Percentiles rank a stretch among this genome's conserved stretches.
These are phyloP conservation scores for Colletotrichum liaoningense DNA, from an alignment of 2,329 filamentous ascomycete species.

Conservation along the genomic window DNA sequence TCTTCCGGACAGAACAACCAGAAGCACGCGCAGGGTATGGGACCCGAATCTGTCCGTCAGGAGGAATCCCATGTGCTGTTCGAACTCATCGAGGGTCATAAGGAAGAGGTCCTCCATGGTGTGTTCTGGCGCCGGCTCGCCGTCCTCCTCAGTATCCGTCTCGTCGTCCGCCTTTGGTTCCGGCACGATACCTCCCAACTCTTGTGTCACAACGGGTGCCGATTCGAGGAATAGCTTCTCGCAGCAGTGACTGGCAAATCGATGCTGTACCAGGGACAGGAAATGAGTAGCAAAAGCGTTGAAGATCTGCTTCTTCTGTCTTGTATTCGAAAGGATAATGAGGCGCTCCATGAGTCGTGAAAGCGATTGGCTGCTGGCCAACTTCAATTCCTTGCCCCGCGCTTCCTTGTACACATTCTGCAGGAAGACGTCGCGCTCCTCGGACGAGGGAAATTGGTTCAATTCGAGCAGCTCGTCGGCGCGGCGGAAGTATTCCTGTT, in stretches of 20 bases:
- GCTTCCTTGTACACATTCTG: constrained; percentile 89
- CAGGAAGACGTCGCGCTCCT: constrained; percentile 79
- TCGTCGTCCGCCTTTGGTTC: constrained; percentile 57
- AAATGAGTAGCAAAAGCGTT: constrained; percentile 89
- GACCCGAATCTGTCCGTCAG: constrained; percentile 92
- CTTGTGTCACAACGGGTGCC: constrained; percentile 81
- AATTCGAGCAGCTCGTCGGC: constrained; percentile 91
- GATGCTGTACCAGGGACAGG: constrained; percentile 89
- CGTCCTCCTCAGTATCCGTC: constrained; percentile 53
- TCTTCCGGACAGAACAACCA: constrained; percentile 87
- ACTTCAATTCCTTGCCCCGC: constrained; percentile 91
- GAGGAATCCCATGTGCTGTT: constrained; percentile 83
- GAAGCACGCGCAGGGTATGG: constrained; percentile 86
- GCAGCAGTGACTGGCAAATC: constrained; percentile 97
- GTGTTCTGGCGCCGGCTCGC: constrained; percentile 62
- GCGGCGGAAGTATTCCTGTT: constrained; percentile 94
- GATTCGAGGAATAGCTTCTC: constrained; percentile 91
- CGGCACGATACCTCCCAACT: constrained; percentile 64
- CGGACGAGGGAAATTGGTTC: constrained; percentile 84
- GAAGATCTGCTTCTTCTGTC: constrained; percentile 89
- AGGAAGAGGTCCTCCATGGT: constrained; percentile 90
- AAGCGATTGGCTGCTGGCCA: constrained; percentile 95
- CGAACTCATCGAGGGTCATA: constrained; percentile 85
- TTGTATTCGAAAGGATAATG: constrained; percentile 81
- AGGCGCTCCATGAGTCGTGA: constrained; percentile 92